Base-by-base conservation (phyloP, 768 basidiomycete genomes). In the Amylocystis lapponica region DNA sequence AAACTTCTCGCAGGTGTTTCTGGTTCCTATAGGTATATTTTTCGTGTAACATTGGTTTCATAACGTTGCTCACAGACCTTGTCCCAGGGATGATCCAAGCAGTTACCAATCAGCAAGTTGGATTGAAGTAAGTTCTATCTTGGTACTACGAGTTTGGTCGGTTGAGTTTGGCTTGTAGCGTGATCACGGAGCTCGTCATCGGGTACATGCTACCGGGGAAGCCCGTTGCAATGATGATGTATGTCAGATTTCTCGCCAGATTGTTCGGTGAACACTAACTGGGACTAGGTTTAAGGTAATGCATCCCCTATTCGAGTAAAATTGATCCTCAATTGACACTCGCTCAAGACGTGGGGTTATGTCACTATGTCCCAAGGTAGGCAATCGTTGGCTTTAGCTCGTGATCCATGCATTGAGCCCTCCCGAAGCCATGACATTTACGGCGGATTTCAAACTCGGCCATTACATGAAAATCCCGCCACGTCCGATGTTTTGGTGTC, bases 211-310 rank as follows among this genome's bases (percentile, higher is more conserved):
- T 72, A 16, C 72, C 72, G 50, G 84, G 85, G 12, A 76, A 71
- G 49, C 82, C 86, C 2, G 72, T 84, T 33, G 83, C 83, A 1
- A 78, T 83, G 75, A 81, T 85, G 81, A 75, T 84, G 73, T 83
- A 76, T 39, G 20, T 20, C 17, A 14, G 14, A 21, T 37, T 5
- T 9, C 5, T 37, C 6, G 13, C 9, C 6, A 7, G 23, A 8
- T n/a, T n/a, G 32, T 19, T 33, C 6, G 19, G 32, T 33, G 32
- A 5, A 13, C 5, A 21, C 36, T 37, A 14, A 37, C 36, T 13
- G 7, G 6, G 17, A n/a, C 9, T 21, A 51, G 50, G 50, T 51
- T 51, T 39, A 51, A 51, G 46, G 50, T 51, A n/a, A 23, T 34
- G 23, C 29, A 16, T 42, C 14, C 31, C 26, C 6, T 14, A 10